Base-by-base conservation (phyloP, 257 asterid species). In the Eustoma russellianum region DNA sequence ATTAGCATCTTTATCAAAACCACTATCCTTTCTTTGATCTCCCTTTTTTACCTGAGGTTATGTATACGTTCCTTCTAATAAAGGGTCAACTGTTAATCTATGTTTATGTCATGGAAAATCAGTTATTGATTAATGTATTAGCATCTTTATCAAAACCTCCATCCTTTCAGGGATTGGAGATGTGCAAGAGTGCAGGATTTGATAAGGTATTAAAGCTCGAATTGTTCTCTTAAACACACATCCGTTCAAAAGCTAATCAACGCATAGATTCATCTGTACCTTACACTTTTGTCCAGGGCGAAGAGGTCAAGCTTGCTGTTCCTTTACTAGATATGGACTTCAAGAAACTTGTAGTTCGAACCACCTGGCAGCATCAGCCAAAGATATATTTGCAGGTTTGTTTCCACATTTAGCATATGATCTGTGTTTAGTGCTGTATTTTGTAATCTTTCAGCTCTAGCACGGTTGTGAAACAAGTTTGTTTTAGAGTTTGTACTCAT, bases 291-390 rank as follows among this genome's bases (percentile, higher is more conserved):
- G 74, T 51, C 79, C 81, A 86, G 97, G 79, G 86, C 17, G 95
- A 81, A 66, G 98, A 92, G 88, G 98, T 79, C 43, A 88, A 81
- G 65, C 88, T 92, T 75, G 81, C 94, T 6, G 82, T 92, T 53
- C 97, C 96, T 7, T 70, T 92, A 59, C 70, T 85, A 74, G 97
- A 83, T 63, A 70, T 82, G 83, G 92, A 85, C 73, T 65, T 92
- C 47, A 85, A 76, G 77, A 88, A 76, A 62, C 69, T 92, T 82
- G 94, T 85, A 70, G 60, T 69, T 48, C 94, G 95, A 41, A 79
- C 84, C 50, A 77, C 66, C 50, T 92, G 98, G 98, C 79, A 71
- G 58, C 82, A 83, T 65, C 86, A 69, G 19, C 97, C 82, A 69
- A 88, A 88, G 79, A 83, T 88, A 70, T 74, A 66, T 74, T 78